Conservation (phyloP, 2,329 filamentous ascomycete species). For the Akanthomyces lecanii region DNA sequence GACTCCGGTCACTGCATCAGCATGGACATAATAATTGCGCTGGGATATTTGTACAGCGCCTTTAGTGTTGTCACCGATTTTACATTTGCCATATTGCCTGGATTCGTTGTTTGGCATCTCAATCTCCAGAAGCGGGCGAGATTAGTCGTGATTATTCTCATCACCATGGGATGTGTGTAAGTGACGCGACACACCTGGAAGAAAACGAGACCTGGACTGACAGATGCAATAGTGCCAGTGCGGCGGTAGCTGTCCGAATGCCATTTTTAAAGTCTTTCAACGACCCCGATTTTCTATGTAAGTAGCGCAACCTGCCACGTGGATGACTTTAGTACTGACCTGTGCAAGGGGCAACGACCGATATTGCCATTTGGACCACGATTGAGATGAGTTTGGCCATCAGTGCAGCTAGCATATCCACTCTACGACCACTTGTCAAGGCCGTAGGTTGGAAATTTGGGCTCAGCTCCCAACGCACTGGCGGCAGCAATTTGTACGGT, state of each 20-base stretch:
- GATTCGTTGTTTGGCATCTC: slow-evolving; percentile 50
- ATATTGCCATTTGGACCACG: slow-evolving; percentile 47
- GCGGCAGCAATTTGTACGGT: background rate
- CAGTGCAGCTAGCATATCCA: slow-evolving; percentile 44
- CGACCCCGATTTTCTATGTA: slow-evolving; percentile 42
- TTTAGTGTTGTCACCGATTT: slow-evolving; percentile 48
- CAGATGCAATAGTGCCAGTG: slow-evolving; percentile 35
- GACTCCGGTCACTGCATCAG: slow-evolving; percentile 35
- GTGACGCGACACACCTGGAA: slow-evolving; percentile 17
- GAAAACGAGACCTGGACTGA: slow-evolving; percentile 17
- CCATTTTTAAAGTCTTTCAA: slow-evolving; percentile 35
- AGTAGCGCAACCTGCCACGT: slow-evolving; percentile 19
- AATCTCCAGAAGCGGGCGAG: slow-evolving; percentile 52
- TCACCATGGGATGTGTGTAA: slow-evolving; percentile 53
- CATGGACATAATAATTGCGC: slow-evolving; percentile 43
- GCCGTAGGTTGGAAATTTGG: slow-evolving; percentile 31
- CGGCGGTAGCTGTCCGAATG: slow-evolving; percentile 40
- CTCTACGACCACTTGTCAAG: slow-evolving; percentile 42
- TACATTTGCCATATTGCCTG: slow-evolving; percentile 47
- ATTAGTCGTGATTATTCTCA: slow-evolving; percentile 45
- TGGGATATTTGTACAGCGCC: slow-evolving; percentile 50
- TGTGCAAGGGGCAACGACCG: slow-evolving; percentile 32
- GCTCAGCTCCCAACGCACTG: slow-evolving; percentile 17
- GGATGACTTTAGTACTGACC: background rate
- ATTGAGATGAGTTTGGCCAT: slow-evolving; percentile 46